phyloP scores from a whole-genome alignment of 371 early-diverging fungal genomes.

The Mucor velutinosus region DNA sequence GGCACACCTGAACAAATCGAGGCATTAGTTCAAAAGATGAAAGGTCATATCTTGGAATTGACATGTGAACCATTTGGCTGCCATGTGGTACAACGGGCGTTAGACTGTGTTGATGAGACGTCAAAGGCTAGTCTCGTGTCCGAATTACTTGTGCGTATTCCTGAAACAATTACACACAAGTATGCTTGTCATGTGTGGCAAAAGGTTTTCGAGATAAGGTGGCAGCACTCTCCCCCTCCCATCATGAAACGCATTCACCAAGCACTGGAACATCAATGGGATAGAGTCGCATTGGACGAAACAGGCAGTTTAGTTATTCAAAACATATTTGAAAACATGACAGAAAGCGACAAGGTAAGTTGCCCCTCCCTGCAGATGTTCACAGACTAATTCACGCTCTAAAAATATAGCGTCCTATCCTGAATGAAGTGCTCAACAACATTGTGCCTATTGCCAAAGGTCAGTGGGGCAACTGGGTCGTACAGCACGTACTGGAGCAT shows the following conservation, averaged over 20 bases:
- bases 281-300: conserved; percentile 74
- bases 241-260: conserved; percentile 65
- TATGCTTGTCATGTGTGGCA: conserved; percentile 86
- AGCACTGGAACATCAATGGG: conserved; percentile 65
- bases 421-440: conserved; percentile 91
- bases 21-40: conserved; percentile 59
- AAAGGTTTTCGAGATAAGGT: conserved; percentile 73
- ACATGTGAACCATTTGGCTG: conserved; percentile 81
- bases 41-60: conserved; percentile 62
- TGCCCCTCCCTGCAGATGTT: background rate
- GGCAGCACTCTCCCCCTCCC: conserved; percentile 42
- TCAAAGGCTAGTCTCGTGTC: conserved; percentile 57
- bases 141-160: conserved; percentile 65
- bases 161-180: conserved; percentile 75
- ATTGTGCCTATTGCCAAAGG: conserved; percentile 95
- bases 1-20: conserved; percentile 65
- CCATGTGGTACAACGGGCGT: conserved; percentile 79
- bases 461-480: conserved; percentile 98
- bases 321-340: conserved; percentile 76
- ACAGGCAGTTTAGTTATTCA: conserved; percentile 82
- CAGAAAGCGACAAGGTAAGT: conserved; percentile 60
- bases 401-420: conserved; percentile 60
- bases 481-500: conserved; percentile 98
- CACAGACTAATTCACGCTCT: background rate
- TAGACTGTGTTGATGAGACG: conserved; percentile 68